phyloP scores from a whole-genome alignment of 192 early-diverging fungal genomes.

The Thamnidium elegans region DNA sequence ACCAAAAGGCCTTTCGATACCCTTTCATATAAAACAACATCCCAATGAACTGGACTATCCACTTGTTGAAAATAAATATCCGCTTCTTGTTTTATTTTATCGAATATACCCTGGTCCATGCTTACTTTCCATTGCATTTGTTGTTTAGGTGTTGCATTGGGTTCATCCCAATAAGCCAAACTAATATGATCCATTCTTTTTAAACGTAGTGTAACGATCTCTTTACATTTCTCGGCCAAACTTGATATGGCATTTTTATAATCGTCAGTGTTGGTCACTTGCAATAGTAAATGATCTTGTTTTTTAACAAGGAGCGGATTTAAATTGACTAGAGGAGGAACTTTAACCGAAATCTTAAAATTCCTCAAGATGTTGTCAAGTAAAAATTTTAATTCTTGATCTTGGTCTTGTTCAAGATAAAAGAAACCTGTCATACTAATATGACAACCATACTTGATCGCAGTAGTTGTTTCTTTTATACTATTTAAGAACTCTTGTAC shows the following conservation, averaged over 20 bases:
- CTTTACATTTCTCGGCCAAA: background rate
- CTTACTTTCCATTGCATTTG: background rate
- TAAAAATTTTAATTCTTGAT: background rate
- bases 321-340: background rate
- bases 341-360: background rate
- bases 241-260: background rate
- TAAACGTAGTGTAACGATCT: background rate
- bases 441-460: conserved; percentile 9
- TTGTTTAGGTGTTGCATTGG: background rate
- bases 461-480: background rate
- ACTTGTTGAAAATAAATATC: background rate
- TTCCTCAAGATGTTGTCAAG: background rate
- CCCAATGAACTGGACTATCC: background rate
- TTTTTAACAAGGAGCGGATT: background rate
- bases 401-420: background rate
- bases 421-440: conserved; percentile 20
- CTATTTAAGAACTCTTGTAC: background rate
- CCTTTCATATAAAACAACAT: conserved; percentile 18
- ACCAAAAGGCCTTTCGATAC: background rate
- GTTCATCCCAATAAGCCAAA: conserved; percentile 26
- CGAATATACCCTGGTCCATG: background rate
- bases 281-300: conserved; percentile 6
- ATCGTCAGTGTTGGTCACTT: background rate
- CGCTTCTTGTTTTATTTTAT: background rate
- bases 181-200: conserved; percentile 21